These are phyloP conservation scores for Austroboletus festivus DNA, from an alignment of 768 basidiomycete species.

Conservation along the genomic window DNA sequence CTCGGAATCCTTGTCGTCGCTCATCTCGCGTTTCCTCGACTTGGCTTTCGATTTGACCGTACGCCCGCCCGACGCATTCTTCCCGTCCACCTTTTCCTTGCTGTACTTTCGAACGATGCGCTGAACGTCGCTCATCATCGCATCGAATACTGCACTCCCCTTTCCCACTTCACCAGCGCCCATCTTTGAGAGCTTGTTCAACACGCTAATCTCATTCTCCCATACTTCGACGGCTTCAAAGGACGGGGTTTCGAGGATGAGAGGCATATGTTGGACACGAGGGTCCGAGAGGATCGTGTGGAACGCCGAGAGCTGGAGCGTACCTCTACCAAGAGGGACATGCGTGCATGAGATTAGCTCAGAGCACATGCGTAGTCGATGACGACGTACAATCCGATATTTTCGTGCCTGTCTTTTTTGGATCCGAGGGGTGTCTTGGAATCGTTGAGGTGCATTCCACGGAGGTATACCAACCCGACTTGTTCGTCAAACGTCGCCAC, in stretches of 20 bases:
- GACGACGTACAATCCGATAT: conserved; percentile 76
- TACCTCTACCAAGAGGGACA: conserved; percentile 45
- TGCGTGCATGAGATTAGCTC: too few relatives aligned
- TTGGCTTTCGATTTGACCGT: conserved; percentile 2
- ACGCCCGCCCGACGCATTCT: background rate
- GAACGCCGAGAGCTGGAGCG: conserved; percentile 63
- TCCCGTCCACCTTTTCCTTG: conserved; percentile 7
- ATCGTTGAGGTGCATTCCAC: conserved; percentile 86
- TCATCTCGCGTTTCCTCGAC: conserved; percentile 6
- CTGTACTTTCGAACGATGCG: conserved; percentile 11
- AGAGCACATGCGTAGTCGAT: too few relatives aligned
- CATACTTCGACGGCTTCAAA: conserved; percentile 67
- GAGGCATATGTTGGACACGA: conserved; percentile 65
- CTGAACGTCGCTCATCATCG: conserved; percentile 12
- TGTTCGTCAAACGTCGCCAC: conserved; percentile 65
- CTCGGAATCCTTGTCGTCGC: conserved; percentile 4
- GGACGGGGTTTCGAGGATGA: conserved; percentile 80
- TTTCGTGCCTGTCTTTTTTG: conserved; percentile 78
- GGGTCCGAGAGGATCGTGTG: conserved; percentile 64
- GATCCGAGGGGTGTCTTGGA: conserved; percentile 63
- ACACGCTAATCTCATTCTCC: conserved; percentile 66
- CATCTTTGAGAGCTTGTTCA: conserved; percentile 43
- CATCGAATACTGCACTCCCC: conserved; percentile 3
- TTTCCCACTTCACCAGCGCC: background rate
- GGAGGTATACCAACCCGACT: conserved; percentile 70